phyloP scores from a whole-genome alignment of 2,329 filamentous ascomycete species.

The Didymella glomerata region DNA sequence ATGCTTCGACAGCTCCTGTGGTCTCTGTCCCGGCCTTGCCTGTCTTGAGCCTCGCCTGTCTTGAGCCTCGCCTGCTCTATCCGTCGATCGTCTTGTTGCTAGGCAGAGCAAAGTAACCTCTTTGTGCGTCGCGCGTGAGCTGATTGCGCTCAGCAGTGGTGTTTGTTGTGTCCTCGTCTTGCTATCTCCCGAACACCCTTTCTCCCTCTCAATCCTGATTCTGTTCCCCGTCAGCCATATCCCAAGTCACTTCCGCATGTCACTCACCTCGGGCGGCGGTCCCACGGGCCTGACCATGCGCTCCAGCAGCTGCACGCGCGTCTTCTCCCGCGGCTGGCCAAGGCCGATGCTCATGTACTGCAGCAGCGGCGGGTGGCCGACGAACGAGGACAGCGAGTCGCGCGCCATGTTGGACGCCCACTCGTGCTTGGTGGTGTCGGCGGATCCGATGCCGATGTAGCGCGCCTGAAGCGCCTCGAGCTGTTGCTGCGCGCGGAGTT shows the following conservation, averaged over 20 bases:
- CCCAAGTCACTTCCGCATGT: not conserved
- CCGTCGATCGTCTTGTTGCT: not conserved
- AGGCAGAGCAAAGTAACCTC: not conserved
- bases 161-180: not conserved
- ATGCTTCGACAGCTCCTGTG: not conserved
- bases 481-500: conserved; percentile 96
- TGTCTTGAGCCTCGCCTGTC: not conserved
- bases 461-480: conserved; percentile 96
- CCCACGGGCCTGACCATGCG: conserved; percentile 73
- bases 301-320: conserved; percentile 81
- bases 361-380: conserved; percentile 87
- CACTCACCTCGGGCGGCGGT: conserved; percentile 67
- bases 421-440: conserved; percentile 96
- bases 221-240: conserved; percentile 3
- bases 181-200: not conserved
- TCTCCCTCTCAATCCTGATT: conserved; percentile 8
- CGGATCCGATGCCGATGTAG: conserved; percentile 94
- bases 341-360: conserved; percentile 90
- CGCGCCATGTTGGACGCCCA: conserved; percentile 96
- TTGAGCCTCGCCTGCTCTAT: not conserved
- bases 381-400: conserved; percentile 87
- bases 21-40: not conserved
- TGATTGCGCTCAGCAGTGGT: not conserved
- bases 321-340: conserved; percentile 83
- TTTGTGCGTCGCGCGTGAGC: not conserved